Percentiles rank a stretch among this genome's conserved stretches.
phyloP scores from a whole-genome alignment of 2,329 filamentous ascomycete species.

The Torrubiellomyces zombiae region DNA sequence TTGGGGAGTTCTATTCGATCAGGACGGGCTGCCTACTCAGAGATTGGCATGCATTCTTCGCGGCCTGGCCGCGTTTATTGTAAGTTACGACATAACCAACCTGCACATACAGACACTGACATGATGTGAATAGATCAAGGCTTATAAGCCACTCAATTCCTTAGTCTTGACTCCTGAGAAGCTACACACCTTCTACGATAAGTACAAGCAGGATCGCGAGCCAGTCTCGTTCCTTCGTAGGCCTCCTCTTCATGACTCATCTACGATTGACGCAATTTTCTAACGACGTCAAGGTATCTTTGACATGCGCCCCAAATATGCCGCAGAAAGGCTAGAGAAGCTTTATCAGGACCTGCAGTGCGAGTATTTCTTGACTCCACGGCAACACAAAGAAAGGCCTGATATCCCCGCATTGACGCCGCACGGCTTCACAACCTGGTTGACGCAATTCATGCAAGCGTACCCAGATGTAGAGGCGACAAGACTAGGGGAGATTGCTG shows the following conservation, averaged over 20 bases:
- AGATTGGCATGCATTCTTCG: constrained; percentile 55
- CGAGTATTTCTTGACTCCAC: constrained; percentile 50
- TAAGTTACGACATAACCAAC: constrained; percentile 19
- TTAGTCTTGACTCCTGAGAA: constrained; percentile 62
- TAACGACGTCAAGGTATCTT: too few species aligned
- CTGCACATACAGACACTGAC: too few species aligned
- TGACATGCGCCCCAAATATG: constrained; percentile 16
- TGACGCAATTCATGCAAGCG: constrained; percentile 54
- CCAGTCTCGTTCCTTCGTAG: constrained; percentile 40
- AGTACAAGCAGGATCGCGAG: constrained; percentile 47
- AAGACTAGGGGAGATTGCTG: constrained; percentile 50
- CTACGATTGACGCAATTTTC: constrained; percentile 5
- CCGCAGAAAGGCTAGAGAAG: constrained; percentile 17
- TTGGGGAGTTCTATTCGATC: constrained; percentile 63
- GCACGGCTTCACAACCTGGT: constrained; percentile 54
- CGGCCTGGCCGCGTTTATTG: constrained; percentile 58
- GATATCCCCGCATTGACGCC: constrained; percentile 49
- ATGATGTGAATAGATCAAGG: constrained; percentile 11
- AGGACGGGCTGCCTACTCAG: constrained; percentile 46
- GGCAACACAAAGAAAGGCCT: constrained; percentile 31
- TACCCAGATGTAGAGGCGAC: constrained; percentile 61
- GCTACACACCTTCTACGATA: constrained; percentile 56
- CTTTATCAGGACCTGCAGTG: constrained; percentile 38
- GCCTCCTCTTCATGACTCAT: not conserved
- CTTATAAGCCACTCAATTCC: constrained; percentile 14